Conservation (phyloP, 441 rosid species). For the Adansonia rubrostipa region DNA sequence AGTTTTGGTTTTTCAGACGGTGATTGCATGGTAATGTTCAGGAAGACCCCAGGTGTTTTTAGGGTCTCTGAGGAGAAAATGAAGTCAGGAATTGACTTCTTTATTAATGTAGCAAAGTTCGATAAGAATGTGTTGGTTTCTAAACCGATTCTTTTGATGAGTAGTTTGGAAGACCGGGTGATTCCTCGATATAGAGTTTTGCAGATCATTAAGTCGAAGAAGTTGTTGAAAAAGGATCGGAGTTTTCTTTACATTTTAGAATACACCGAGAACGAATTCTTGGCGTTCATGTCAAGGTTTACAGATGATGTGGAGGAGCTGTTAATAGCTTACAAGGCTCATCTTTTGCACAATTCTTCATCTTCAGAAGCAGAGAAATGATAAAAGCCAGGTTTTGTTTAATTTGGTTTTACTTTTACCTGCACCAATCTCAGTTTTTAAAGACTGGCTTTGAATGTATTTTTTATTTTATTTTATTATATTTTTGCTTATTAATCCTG, state of each 20-base stretch:
- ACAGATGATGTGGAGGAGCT: conserved; percentile 39
- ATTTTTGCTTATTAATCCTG: too few species aligned
- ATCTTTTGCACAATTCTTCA: conserved; percentile 25
- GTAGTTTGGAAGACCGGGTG: conserved; percentile 43
- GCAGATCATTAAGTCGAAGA: conserved; percentile 39
- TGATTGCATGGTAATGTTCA: conserved; percentile 35
- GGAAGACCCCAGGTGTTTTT: conserved; percentile 35
- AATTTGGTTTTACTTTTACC: not conserved
- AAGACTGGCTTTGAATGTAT: not conserved
- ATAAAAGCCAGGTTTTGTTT: not conserved
- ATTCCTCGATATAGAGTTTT: conserved; percentile 44
- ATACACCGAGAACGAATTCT: conserved; percentile 31
- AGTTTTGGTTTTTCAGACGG: conserved; percentile 40
- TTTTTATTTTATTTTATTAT: too few species aligned
- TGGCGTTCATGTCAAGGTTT: conserved; percentile 39
- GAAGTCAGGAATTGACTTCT: conserved; percentile 39
- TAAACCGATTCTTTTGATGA: conserved; percentile 32
- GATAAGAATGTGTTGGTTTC: conserved; percentile 32
- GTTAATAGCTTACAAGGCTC: conserved; percentile 43
- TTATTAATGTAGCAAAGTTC: conserved; percentile 28
- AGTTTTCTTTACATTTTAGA: conserved; percentile 21
- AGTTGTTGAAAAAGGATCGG: conserved; percentile 32
- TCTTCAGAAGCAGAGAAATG: not conserved
- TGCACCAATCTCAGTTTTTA: not conserved
- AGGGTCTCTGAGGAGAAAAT: conserved; percentile 42